Base-by-base conservation (phyloP, 1,284 basidiomycete species). In the Neolentinus lepideus region DNA sequence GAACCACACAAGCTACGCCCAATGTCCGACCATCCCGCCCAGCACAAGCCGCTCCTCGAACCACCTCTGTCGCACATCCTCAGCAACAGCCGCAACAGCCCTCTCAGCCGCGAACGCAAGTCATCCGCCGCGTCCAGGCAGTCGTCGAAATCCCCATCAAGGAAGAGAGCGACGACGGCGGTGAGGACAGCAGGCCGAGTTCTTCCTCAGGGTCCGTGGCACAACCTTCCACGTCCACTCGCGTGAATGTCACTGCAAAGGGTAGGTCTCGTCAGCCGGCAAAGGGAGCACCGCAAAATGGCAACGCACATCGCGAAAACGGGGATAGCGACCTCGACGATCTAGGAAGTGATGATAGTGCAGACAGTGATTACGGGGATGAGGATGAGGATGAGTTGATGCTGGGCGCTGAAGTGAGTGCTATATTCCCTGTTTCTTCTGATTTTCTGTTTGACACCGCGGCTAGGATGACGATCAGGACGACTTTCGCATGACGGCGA, bases 361-460 rank as follows among this genome's bases (percentile, higher is more conserved):
- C 55, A 31, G 62, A 63, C 19, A 46, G 52, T 8, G 35, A 58
- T 57, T 6, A 61, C 60, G 27, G 64, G 65, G 14, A 66, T 51
- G 67, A 66, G 4, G 57, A 60, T 26, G 69, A 72, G n/a, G 75
- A 78, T 26, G 47, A 50, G 60, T 61, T 84, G 27, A 73, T 77
- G 72, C 74, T 84, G 65, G 77, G 78, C 27, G 67, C 71, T 25
- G 73, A 75, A 70, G 82, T 82, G 52, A 59, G 71, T 60, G 38
- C 54, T 53, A 31, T 24, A 22, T 29, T 53, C 16, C 9, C 54
- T 43, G 38, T 3, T n/a, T n/a, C 12, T 6, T 3, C 3, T 43
- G 9, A 16, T 16, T 16, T n/a, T 21, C n/a, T 6, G 12, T 21
- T 43, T 21, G 12, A 16, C 38, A 6, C 6, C 19, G 3, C 8